phyloP scores from a whole-genome alignment of 345 rosid genomes.

The Corchorus capsularis region DNA sequence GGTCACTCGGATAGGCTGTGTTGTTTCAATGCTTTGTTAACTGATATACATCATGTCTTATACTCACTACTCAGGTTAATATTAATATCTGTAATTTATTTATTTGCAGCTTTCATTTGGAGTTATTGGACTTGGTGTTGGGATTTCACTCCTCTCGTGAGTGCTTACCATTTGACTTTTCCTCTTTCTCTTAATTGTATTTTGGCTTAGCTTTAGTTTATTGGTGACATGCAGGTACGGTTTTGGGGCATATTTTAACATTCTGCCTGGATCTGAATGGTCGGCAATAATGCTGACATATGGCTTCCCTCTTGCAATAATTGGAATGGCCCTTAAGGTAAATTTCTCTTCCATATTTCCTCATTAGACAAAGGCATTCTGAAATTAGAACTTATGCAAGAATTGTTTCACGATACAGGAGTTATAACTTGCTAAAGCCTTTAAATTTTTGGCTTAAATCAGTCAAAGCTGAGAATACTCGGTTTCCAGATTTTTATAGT shows the following conservation, averaged over 20 bases:
- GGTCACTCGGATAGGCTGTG: background rate
- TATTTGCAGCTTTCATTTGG: conserved; percentile 86
- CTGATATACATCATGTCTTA: background rate
- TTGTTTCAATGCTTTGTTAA: background rate
- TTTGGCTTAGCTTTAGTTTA: conserved; percentile 17
- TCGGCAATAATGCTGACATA: conserved; percentile 93
- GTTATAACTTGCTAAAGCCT: background rate
- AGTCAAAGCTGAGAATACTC: background rate
- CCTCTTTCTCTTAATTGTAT: conserved; percentile 1
- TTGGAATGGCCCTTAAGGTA: conserved; percentile 99
- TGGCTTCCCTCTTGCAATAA: conserved; percentile 95
- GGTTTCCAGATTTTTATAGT: background rate
- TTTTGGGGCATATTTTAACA: conserved; percentile 90
- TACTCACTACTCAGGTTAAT: background rate
- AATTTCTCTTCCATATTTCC: conserved; percentile 21
- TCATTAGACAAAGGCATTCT: background rate
- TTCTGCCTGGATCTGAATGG: conserved; percentile 98
- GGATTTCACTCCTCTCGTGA: conserved; percentile 82
- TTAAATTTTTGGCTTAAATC: background rate
- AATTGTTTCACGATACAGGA: conserved; percentile 1
- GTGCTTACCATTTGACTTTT: conserved; percentile 24
- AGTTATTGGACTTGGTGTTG: conserved; percentile 78
- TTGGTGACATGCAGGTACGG: conserved; percentile 64
- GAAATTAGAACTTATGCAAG: background rate
- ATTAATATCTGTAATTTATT: background rate